Evolutionary conservation across 352 stramenopile genomes (phyloP).

Genomic region (Pythium diclinum): DNA sequence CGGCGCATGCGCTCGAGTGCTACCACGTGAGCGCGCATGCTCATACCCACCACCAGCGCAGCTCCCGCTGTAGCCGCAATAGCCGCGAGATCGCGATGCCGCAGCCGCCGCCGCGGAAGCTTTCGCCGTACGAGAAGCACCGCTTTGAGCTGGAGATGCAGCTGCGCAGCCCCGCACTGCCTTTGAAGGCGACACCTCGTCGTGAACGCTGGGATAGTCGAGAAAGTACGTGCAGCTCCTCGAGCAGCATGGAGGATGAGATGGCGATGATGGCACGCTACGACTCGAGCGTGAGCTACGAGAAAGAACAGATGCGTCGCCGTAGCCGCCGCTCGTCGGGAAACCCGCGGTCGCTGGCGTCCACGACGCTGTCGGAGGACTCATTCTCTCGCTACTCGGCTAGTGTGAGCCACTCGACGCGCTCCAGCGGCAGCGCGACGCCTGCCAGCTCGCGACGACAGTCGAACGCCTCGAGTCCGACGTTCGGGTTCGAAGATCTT

Average conservation of each 20-base stretch:
- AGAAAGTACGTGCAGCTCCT: conserved; percentile 24
- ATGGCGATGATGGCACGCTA: conserved; percentile 1
- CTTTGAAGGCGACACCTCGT: not conserved
- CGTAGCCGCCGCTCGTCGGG: conserved; percentile 11
- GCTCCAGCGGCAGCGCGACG: conserved; percentile 6
- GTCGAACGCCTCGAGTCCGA: conserved; percentile 16
- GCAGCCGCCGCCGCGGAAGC: conserved; percentile 7
- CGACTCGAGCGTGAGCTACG: not conserved
- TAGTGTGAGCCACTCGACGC: not conserved
- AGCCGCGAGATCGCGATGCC: conserved; percentile 2
- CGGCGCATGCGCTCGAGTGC: conserved; percentile 8
- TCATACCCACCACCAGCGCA: not conserved
- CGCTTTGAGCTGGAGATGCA: conserved; percentile 21
- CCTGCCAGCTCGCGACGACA: conserved; percentile 13
- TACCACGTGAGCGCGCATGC: conserved; percentile 12
- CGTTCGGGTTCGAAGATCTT: conserved; percentile 19
- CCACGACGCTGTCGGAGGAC: conserved; percentile 18
- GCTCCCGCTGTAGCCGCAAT: not conserved
- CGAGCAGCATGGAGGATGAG: conserved; percentile 25
- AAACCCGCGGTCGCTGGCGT: conserved; percentile 9
- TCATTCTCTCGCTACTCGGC: conserved; percentile 14
- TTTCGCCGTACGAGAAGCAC: conserved; percentile 18
- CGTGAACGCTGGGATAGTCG: conserved; percentile 25
- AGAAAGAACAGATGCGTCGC: conserved; percentile 3
- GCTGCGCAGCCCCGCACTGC: conserved; percentile 15